A percentile compares a stretch with the other conserved stretches of the same genome.
These are phyloP conservation scores for Acer yangbiense DNA, from an alignment of 345 rosid species.

Conservation along the genomic window DNA sequence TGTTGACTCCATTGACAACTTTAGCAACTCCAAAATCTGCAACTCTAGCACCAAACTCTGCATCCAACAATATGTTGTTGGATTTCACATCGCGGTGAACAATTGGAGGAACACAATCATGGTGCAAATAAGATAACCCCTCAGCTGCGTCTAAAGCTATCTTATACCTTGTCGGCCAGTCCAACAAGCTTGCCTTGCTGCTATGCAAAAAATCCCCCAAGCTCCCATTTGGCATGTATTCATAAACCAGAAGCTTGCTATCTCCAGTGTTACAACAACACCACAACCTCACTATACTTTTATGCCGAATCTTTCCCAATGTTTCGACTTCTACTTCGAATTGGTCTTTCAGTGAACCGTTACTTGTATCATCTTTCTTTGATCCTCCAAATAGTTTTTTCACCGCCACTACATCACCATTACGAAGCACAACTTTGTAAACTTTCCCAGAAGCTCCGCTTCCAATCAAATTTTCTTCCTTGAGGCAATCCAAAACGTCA, in stretches of 20 bases:
- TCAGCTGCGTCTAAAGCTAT: conserved; percentile 87
- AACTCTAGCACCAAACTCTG: conserved; percentile 71
- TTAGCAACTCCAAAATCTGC: conserved; percentile 95
- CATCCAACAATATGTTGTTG: conserved; percentile 67
- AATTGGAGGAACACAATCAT: conserved; percentile 88
- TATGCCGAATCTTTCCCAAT: conserved; percentile 89
- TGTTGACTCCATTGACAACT: conserved; percentile 45
- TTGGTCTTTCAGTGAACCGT: conserved; percentile 43
- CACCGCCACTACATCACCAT: conserved; percentile 78
- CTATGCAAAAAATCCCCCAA: conserved; percentile 72
- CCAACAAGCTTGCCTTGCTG: conserved; percentile 54
- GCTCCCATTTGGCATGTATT: conserved; percentile 94
- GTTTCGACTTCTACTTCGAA: conserved; percentile 79
- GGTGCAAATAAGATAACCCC: conserved; percentile 88
- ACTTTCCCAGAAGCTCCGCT: conserved; percentile 87
- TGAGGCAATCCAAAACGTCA: conserved; percentile 58
- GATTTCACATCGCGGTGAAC: conserved; percentile 95
- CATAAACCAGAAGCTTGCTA: conserved; percentile 78
- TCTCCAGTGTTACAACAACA: conserved; percentile 69
- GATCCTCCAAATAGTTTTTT: conserved; percentile 58
- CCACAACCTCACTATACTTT: conserved; percentile 84
- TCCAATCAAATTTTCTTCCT: conserved; percentile 76
- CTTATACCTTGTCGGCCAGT: conserved; percentile 71
- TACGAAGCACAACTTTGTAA: conserved; percentile 68
- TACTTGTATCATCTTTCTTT: conserved; percentile 37